Base-by-base conservation (phyloP, 768 basidiomycete species). In the Lactarius trivialis region DNA sequence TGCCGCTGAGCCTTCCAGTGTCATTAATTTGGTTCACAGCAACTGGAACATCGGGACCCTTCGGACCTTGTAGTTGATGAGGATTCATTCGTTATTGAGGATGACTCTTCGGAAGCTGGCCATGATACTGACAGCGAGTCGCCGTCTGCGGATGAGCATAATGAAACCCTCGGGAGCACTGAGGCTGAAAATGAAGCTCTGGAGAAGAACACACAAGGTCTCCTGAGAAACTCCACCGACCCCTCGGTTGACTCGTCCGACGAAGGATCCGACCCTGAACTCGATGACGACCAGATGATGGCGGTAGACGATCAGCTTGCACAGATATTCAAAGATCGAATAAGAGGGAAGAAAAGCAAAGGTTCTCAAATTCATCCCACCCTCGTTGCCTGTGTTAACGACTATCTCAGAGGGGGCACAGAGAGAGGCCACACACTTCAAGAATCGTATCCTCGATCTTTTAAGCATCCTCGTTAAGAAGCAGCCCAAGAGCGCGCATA, bases 211-310 rank as follows among this genome's bases (percentile, higher is more conserved):
- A 79, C 83, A 70, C 82, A 85, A 64, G 85, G 82, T 3, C 73
- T 88, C 4, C 79, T 79, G 21, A 80, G 80, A 14, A 85, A 82
- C 66, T 85, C 83, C 7, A 74, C 85, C 37, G 80, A 81, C 39
- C 80, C 80, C 21, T 81, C 78, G 1, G 79, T 81, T 17, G 82
- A 82, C 8, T 82, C 83, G 24, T 78, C 79, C 7, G 83, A 84
- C 51, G 84, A 79, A 39, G 80, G 78, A 4, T 77, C 74, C 43
- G 84, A 84, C 15, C 85, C 86, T 64, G 88, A 89, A 53, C 88
- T 96, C 86, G 90, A 97, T 71, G 96, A 99, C 70, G 95, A 98
- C 28, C 92, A 97, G 75, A 99, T 99, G 96, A 86, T 98, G 80
- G 89, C 89, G 36, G 84, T 98, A 30, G 96, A 99, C 70, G 89